phyloP scores from a whole-genome alignment of 257 asterid species.

The Przewalskia tangutica region DNA sequence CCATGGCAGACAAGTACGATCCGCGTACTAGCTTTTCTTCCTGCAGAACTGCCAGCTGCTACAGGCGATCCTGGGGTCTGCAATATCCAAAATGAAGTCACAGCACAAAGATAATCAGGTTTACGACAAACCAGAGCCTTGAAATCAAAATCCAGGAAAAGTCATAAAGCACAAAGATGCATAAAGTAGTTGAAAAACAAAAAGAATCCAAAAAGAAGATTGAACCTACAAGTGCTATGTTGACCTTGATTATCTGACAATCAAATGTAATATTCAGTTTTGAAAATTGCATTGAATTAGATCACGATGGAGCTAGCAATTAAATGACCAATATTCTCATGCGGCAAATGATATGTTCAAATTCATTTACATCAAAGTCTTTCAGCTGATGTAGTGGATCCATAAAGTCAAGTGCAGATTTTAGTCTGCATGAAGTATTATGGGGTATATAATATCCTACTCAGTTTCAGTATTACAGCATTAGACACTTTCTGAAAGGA shows the following conservation, averaged over 20 bases:
- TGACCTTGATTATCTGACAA: neutral
- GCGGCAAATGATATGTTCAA: neutral
- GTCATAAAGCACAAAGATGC: neutral
- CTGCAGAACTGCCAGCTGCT: conserved; percentile 49
- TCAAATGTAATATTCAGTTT: neutral
- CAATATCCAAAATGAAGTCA: conserved; percentile 25
- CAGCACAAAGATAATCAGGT: neutral
- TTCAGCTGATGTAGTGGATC: neutral
- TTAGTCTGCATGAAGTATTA: neutral
- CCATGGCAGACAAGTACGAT: conserved; percentile 67
- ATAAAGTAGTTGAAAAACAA: neutral
- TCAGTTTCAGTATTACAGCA: neutral
- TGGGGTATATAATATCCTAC: neutral
- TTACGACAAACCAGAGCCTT: neutral
- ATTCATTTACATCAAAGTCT: neutral
- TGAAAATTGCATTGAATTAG: neutral
- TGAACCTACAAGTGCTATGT: neutral
- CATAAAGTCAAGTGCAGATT: neutral
- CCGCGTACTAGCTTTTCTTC: conserved; percentile 58
- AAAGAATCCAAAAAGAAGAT: neutral
- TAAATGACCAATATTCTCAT: neutral
- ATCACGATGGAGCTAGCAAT: neutral
- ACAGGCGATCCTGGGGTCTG: conserved; percentile 94
- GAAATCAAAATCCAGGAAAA: conserved; percentile 13
- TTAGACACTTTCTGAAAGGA: neutral